Base-by-base conservation (phyloP, 2,329 filamentous ascomycete genomes). In the Exophiala spinifera region DNA sequence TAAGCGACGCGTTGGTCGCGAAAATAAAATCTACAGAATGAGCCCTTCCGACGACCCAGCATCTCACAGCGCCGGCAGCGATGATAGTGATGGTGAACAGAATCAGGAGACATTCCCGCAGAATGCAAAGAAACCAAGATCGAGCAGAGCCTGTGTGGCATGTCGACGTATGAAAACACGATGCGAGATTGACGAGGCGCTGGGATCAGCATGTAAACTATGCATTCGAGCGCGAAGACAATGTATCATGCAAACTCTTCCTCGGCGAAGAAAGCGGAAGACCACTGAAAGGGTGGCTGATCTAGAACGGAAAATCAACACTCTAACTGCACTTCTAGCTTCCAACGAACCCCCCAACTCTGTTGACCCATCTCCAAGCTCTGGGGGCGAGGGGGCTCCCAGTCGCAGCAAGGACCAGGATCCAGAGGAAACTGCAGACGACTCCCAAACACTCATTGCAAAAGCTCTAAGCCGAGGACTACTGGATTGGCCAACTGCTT, bases 261-360 rank as follows among this genome's bases (percentile, higher is more conserved):
- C 83, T 1, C 82, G 77, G 7, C 72, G 89, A 37, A 95, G 94
- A 72, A 80, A 91, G 42, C 88, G 91, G 75, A 95, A 91, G 77
- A 91, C 89, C 49, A 91, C 95, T 68, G 91, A 84, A 60, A 81
- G 90, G 49, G 90, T 96, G 11, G 87, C 90, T 6, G 91, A 95
- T 74, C 78, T 96, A 45, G 91, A 96, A 76, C 89, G 86, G 76
- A 95, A 95, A 75, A 92, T 96, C 60, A 89, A 95, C 74, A 88
- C 87, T 5, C 70, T 96, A 67, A 95, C 89, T 4, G 88, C 89
- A 4, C 90, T 85, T 33, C 69, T 96, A 60, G 84, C 89, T 46
- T 82, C 87, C 1, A 70, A 69, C 1, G 66, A 69, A 33, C 61
- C 62, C 4, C 52, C 53, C 14, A 59, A 63, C 47, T 43, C 59